Conservation (phyloP, 441 rosid species). For the Adansonia rubrostipa region DNA sequence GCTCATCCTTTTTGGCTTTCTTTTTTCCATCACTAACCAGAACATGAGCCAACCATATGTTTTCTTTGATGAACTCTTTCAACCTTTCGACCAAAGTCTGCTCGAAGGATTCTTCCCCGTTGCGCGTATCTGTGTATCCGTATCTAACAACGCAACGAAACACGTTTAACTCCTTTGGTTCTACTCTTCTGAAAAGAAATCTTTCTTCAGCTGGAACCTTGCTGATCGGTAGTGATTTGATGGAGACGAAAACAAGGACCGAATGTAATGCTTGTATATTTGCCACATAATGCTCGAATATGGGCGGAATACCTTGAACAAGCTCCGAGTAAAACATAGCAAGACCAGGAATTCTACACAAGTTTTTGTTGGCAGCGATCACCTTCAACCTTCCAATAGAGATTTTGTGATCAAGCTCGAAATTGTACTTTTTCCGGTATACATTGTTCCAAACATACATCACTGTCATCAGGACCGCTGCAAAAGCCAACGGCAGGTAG, state of each 20-base stretch:
- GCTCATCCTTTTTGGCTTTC: neutral
- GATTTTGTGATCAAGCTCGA: slow-evolving; percentile 71
- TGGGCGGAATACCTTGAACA: slow-evolving; percentile 57
- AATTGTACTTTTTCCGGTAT: slow-evolving; percentile 54
- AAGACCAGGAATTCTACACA: slow-evolving; percentile 25
- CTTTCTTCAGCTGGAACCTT: slow-evolving; percentile 46
- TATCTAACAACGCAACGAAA: slow-evolving; percentile 58
- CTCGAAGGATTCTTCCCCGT: slow-evolving; percentile 52
- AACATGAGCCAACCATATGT: neutral
- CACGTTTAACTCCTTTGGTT: slow-evolving; percentile 46
- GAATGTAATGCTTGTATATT: slow-evolving; percentile 54
- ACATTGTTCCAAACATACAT: slow-evolving; percentile 77
- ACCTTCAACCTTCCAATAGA: slow-evolving; percentile 39
- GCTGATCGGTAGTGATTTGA: slow-evolving; percentile 50
- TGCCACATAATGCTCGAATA: slow-evolving; percentile 49
- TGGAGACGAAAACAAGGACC: slow-evolving; percentile 50
- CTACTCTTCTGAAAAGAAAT: slow-evolving; percentile 51
- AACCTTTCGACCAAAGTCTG: slow-evolving; percentile 40
- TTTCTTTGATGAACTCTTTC: slow-evolving; percentile 44
- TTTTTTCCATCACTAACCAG: slow-evolving; percentile 35
- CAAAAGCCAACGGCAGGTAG: slow-evolving; percentile 57
- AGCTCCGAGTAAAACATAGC: slow-evolving; percentile 62
- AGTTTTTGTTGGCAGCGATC: neutral
- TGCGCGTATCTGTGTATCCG: slow-evolving; percentile 51
- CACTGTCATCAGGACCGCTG: slow-evolving; percentile 46